A percentile compares a stretch with the other conserved stretches of the same genome.
Conservation (phyloP, 495 filamentous ascomycete genomes). For the Penicillium desertorum region DNA sequence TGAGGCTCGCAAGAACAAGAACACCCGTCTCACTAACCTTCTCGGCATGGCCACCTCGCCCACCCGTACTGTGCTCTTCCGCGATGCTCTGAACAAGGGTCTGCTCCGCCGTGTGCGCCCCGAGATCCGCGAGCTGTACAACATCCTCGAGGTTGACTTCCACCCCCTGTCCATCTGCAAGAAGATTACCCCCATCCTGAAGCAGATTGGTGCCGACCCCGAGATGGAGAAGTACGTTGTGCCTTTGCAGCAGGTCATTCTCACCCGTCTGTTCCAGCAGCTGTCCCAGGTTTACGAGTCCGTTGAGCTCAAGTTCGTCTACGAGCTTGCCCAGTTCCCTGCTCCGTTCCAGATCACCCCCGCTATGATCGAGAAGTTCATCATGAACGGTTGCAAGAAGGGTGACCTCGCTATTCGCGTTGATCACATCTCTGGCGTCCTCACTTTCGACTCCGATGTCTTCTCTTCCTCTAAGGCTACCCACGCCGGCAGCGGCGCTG, state of each 20-base stretch:
- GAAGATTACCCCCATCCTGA: constrained; percentile 95
- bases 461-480: constrained; percentile 95
- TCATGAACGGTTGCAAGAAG: constrained; percentile 99
- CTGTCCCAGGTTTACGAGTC: constrained; percentile 99
- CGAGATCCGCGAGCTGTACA: constrained; percentile 94
- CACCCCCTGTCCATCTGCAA: constrained; percentile 98
- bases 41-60: constrained; percentile 89
- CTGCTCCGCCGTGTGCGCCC: constrained; percentile 86
- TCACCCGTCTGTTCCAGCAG: constrained; percentile 97
- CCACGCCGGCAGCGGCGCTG: constrained; percentile 78
- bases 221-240: constrained; percentile 96
- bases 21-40: constrained; percentile 91
- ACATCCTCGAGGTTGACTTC: constrained; percentile 98
- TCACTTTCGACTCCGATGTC: constrained; percentile 96
- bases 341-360: constrained; percentile 93
- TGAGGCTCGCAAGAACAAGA: constrained; percentile 98
- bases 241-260: constrained; percentile 95
- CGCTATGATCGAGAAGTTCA: constrained; percentile 97
- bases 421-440: constrained; percentile 87
- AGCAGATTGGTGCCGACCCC: constrained; percentile 88
- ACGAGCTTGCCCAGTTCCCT: constrained; percentile 92
- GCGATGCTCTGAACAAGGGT: constrained; percentile 91
- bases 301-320: constrained; percentile 90
- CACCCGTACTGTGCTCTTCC: constrained; percentile 87
- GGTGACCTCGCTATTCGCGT: constrained; percentile 95